Evolutionary conservation across 1,284 basidiomycete species (phyloP).

Genomic region (Trametes sp.): DNA sequence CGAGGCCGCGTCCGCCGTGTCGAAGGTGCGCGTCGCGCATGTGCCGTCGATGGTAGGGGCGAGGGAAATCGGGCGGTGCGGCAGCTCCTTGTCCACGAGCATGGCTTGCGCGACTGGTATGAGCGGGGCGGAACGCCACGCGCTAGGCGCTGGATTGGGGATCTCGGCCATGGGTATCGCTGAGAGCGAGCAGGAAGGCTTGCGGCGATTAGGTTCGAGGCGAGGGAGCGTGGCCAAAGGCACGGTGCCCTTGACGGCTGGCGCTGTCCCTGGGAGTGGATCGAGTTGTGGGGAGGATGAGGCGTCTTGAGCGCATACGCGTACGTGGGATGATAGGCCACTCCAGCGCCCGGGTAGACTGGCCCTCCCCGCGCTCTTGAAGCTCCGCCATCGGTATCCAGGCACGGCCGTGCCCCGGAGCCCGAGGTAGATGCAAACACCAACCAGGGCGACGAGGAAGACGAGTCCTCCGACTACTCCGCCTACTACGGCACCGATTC

Average conservation of each 20-base stretch:
- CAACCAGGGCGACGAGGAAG: conserved; percentile 26
- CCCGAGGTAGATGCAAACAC: conserved; percentile 30
- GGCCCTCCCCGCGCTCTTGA: not conserved
- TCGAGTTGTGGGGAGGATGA: not conserved
- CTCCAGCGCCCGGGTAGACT: not conserved
- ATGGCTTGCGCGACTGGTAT: not conserved
- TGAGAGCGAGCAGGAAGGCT: conserved; percentile 14
- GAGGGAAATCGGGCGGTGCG: not conserved
- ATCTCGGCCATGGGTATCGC: not conserved
- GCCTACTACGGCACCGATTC: conserved; percentile 41
- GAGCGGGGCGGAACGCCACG: not conserved
- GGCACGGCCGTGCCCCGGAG: conserved; percentile 18
- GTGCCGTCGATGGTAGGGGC: not conserved
- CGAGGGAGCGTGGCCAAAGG: conserved; percentile 8
- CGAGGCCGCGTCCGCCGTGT: conserved; percentile 13
- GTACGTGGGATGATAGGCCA: conserved; percentile 16
- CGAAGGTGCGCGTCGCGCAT: conserved; percentile 2
- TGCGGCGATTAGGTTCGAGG: conserved; percentile 27
- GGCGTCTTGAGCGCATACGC: not conserved
- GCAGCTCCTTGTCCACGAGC: conserved; percentile 10
- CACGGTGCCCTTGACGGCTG: not conserved
- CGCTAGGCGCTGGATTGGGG: not conserved
- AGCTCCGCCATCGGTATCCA: conserved; percentile 16
- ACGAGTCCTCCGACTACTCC: conserved; percentile 43
- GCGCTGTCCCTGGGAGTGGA: no score